Percentiles rank a stretch among this genome's conserved stretches.
phyloP scores from a whole-genome alignment of 768 basidiomycete species.

The Pulveroboletus sp. region DNA sequence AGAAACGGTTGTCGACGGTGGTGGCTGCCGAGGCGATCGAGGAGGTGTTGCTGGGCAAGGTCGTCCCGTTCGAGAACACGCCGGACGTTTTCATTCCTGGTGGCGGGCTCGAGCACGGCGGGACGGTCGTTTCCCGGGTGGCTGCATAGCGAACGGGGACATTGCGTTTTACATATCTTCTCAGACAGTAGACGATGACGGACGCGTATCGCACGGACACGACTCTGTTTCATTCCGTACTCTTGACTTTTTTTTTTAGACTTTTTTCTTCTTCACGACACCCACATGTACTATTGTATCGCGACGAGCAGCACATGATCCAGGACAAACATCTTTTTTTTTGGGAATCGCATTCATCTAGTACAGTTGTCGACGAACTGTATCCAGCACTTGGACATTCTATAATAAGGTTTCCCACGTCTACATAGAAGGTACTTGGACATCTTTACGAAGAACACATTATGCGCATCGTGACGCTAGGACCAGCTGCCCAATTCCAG shows the following conservation, averaged over 20 bases:
- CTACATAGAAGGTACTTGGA: too few species aligned
- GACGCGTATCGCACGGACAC: too few species aligned
- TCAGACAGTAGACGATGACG: too few species aligned
- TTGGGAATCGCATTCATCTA: constrained; percentile 5
- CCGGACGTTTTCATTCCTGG: constrained; percentile 28
- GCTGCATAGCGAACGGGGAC: constrained; percentile 20
- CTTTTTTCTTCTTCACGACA: not conserved
- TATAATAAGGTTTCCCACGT: too few species aligned
- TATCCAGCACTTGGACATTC: too few species aligned
- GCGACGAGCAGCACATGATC: constrained; percentile 3
- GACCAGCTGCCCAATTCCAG: not conserved
- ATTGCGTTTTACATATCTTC: too few species aligned
- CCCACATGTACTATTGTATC: constrained; percentile 8
- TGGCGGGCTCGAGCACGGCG: constrained; percentile 30
- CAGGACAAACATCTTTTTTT: not conserved
- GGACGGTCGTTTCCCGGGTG: constrained; percentile 36
- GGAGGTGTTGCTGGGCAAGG: constrained; percentile 22
- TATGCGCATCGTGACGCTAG: too few species aligned
- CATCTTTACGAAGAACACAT: not conserved
- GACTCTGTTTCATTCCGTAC: not conserved
- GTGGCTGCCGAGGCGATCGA: constrained; percentile 16
- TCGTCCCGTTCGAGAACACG: constrained; percentile 35
- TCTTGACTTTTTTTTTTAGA: not conserved
- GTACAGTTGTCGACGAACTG: not conserved
- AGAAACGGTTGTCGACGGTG: constrained; percentile 16